These are phyloP conservation scores for Hanseniaspora lindneri DNA, from an alignment of 805 yeast genomes.

Conservation along the genomic window DNA sequence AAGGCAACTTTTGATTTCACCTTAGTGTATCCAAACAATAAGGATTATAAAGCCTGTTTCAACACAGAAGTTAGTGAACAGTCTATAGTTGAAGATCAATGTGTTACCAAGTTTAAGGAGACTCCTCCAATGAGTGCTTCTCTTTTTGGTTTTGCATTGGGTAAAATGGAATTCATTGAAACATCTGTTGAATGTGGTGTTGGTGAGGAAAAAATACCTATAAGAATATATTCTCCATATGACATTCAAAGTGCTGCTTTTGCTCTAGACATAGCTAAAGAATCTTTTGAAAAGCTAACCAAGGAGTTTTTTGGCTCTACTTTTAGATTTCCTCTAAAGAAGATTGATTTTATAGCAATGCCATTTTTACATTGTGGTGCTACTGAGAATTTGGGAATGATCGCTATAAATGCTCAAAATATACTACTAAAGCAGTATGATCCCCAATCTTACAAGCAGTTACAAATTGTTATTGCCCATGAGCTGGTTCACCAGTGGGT, in stretches of 20 bases:
- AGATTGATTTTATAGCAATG: slow-evolving; percentile 54
- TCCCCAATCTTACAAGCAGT: slow-evolving; percentile 25
- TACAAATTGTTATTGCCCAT: slow-evolving; percentile 52
- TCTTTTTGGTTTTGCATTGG: slow-evolving; percentile 55
- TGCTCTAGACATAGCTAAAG: slow-evolving; percentile 39
- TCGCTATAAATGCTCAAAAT: slow-evolving; percentile 47
- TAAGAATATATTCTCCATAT: slow-evolving; percentile 44
- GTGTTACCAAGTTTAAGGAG: slow-evolving; percentile 35
- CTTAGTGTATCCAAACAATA: slow-evolving; percentile 26
- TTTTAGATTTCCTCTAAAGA: slow-evolving; percentile 31
- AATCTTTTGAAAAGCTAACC: slow-evolving; percentile 40
- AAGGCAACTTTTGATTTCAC: slow-evolving; percentile 33
- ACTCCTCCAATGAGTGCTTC: slow-evolving; percentile 54
- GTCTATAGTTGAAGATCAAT: slow-evolving; percentile 22
- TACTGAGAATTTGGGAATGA: slow-evolving; percentile 68
- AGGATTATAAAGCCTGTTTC: slow-evolving; percentile 42
- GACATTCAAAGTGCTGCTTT: slow-evolving; percentile 37
- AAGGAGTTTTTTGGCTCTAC: slow-evolving; percentile 6
- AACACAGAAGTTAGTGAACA: slow-evolving; percentile 33
- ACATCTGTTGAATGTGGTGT: slow-evolving; percentile 23
- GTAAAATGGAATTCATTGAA: slow-evolving; percentile 49
- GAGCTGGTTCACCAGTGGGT: slow-evolving; percentile 74
- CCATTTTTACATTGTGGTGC: slow-evolving; percentile 69
- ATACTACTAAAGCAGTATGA: slow-evolving; percentile 28
- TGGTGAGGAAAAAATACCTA: slow-evolving; percentile 30